Conservation (phyloP, 225 moss, liverwort and hornwort genomes). For the Straminergon stramineum region DNA sequence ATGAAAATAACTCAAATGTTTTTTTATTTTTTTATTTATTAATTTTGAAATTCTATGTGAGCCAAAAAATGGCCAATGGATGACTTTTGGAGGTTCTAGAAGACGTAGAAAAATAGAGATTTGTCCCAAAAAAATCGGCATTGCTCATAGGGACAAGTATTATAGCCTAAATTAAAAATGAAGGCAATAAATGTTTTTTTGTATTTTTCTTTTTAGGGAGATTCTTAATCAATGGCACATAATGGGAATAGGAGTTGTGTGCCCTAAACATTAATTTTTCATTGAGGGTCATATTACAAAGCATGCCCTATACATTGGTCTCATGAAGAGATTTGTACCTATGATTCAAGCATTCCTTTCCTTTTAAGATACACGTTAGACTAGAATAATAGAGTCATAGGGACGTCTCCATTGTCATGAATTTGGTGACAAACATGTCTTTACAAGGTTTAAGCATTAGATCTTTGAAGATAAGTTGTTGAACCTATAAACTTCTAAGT, state of each 20-base stretch:
- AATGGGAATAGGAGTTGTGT: accelerated
- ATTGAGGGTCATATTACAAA: not conserved
- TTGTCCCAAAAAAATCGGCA: too few species aligned
- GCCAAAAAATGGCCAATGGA: too few species aligned
- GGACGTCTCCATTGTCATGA: not conserved
- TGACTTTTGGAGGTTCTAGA: too few species aligned
- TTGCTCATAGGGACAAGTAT: too few species aligned
- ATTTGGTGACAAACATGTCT: not conserved
- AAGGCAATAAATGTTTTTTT: not conserved
- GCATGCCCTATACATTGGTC: not conserved
- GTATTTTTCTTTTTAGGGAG: not conserved
- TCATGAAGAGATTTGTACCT: accelerated
- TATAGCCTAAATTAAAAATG: not conserved
- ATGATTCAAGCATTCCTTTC: accelerated
- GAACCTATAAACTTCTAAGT: not conserved
- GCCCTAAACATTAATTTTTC: not conserved
- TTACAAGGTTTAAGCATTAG: not conserved
- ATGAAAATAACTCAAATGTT: too few species aligned
- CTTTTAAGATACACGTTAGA: accelerated
- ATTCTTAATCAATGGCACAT: not conserved
- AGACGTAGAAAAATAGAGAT: too few species aligned
- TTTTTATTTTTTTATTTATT: too few species aligned
- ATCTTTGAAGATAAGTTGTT: not conserved
- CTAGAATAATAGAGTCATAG: not conserved
- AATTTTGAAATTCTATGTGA: too few species aligned